Percentiles rank a stretch among this genome's conserved stretches.
Evolutionary conservation across 495 filamentous ascomycete genomes (phyloP).

Genomic region (Podospora pseudopauciseta): DNA sequence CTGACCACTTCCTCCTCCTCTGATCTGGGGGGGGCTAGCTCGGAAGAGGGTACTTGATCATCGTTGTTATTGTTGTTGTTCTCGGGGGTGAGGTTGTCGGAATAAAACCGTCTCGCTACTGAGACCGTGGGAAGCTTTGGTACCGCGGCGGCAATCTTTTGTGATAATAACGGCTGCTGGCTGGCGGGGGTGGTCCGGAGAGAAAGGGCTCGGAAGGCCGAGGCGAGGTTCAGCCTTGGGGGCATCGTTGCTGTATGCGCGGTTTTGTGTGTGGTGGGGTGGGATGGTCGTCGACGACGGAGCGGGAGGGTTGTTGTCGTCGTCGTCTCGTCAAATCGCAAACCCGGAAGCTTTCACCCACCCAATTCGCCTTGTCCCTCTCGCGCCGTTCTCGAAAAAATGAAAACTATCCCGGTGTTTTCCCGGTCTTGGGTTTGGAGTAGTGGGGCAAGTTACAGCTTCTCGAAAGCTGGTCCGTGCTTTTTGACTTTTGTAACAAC

Average conservation of each 20-base stretch:
- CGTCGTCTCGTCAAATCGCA: not conserved
- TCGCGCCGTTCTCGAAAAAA: conserved; percentile 10
- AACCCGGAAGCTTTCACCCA: not conserved
- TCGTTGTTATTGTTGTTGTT: not conserved
- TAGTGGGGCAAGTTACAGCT: not conserved
- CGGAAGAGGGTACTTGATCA: conserved; percentile 10
- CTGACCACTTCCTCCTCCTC: not conserved
- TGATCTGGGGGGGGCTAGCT: not conserved
- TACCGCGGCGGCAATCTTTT: conserved; percentile 50
- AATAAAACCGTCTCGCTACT: conserved; percentile 30
- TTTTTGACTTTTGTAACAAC: not conserved
- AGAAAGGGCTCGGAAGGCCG: conserved; percentile 42
- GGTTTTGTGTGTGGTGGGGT: conserved; percentile 12
- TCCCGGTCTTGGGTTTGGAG: conserved; percentile 9
- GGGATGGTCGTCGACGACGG: conserved; percentile 3
- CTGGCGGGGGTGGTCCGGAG: not conserved
- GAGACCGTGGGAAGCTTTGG: conserved; percentile 16
- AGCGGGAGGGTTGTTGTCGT: no score
- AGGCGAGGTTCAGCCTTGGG: conserved; percentile 44
- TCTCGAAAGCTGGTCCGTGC: not conserved
- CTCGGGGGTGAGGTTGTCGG: conserved; percentile 1
- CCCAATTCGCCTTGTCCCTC: not conserved
- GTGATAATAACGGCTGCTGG: not conserved
- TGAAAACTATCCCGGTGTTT: conserved; percentile 15
- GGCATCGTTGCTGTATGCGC: conserved; percentile 38